Evolutionary conservation across 768 basidiomycete species (phyloP).

Genomic region (Collybia nuda): DNA sequence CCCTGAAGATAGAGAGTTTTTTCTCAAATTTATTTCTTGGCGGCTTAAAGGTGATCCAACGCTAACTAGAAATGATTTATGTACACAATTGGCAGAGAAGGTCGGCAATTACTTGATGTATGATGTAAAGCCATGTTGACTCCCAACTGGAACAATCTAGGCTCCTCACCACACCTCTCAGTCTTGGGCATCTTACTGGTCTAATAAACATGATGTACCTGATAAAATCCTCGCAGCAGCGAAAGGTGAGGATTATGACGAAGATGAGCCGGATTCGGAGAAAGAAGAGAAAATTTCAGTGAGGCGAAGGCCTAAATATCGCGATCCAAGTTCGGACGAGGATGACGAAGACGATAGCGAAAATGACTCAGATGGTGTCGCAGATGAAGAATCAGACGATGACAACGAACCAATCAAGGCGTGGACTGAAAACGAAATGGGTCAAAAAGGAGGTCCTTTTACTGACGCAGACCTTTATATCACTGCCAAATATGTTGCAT

Average conservation of each 20-base stretch:
- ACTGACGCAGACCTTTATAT: slow-evolving; percentile 63
- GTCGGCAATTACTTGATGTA: slow-evolving; percentile 24
- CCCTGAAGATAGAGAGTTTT: slow-evolving; percentile 62
- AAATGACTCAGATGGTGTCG: slow-evolving; percentile 13
- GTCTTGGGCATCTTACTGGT: slow-evolving; percentile 74
- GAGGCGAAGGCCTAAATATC: slow-evolving; percentile 29
- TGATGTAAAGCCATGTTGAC: neutral
- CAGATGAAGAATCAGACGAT: slow-evolving; percentile 30
- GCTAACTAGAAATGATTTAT: slow-evolving; percentile 53
- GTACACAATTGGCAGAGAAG: slow-evolving; percentile 55
- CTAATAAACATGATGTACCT: slow-evolving; percentile 59
- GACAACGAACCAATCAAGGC: slow-evolving; percentile 28
- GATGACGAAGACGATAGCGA: slow-evolving; percentile 25
- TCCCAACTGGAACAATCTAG: slow-evolving; percentile 28
- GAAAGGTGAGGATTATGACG: slow-evolving; percentile 29
- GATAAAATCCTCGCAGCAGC: slow-evolving; percentile 60
- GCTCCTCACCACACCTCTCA: slow-evolving; percentile 63
- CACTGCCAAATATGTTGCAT: slow-evolving; percentile 59
- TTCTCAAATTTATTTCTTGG: slow-evolving; percentile 67
- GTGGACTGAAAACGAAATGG: slow-evolving; percentile 51
- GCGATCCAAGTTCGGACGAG: slow-evolving; percentile 33
- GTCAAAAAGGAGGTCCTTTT: slow-evolving; percentile 45
- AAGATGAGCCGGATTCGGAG: slow-evolving; percentile 21
- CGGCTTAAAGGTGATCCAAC: slow-evolving; percentile 52
- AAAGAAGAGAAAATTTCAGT: slow-evolving; percentile 19